Conservation (phyloP, 2,329 filamentous ascomycete species). For the Aaosphaeria arxii region DNA sequence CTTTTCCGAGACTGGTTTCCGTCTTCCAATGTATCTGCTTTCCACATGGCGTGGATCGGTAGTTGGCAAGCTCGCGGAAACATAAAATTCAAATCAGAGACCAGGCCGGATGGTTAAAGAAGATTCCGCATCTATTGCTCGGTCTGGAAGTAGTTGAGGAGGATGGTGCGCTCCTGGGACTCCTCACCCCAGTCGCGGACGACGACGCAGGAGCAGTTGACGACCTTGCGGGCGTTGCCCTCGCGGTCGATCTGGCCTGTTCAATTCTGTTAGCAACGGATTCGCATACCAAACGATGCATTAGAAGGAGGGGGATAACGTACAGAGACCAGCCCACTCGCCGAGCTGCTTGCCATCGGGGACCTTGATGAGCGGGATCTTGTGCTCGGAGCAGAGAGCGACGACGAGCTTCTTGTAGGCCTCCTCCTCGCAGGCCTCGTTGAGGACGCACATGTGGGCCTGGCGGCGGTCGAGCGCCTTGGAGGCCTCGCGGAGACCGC, state of each 20-base stretch:
- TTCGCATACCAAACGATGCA: not conserved
- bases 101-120: not conserved
- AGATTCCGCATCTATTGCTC: constrained; percentile 45
- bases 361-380: constrained; percentile 99
- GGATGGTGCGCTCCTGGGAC: constrained; percentile 96
- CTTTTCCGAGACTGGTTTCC: no score
- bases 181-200: constrained; percentile 99
- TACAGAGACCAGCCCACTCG: constrained; percentile 99
- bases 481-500: constrained; percentile 95
- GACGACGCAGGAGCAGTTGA: constrained; percentile 99
- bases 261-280: constrained; percentile 7
- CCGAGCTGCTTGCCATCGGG: constrained; percentile 99
- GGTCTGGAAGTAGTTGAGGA: constrained; percentile 99
- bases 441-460: constrained; percentile 99
- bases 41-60: no score
- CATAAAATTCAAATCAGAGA: no score
- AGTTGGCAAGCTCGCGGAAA: no score
- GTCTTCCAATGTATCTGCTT: no score
- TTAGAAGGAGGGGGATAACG: no score
- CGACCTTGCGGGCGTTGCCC: constrained; percentile 99
- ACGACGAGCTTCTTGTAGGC: constrained; percentile 99
- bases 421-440: constrained; percentile 99
- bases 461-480: constrained; percentile 98
- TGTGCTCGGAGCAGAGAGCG: constrained; percentile 98
- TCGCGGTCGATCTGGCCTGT: constrained; percentile 96